Evolutionary conservation across 306 rosid species (phyloP), one percentile per base, ranked within the genome.

Genomic region (Bauhinia variegata): DNA sequence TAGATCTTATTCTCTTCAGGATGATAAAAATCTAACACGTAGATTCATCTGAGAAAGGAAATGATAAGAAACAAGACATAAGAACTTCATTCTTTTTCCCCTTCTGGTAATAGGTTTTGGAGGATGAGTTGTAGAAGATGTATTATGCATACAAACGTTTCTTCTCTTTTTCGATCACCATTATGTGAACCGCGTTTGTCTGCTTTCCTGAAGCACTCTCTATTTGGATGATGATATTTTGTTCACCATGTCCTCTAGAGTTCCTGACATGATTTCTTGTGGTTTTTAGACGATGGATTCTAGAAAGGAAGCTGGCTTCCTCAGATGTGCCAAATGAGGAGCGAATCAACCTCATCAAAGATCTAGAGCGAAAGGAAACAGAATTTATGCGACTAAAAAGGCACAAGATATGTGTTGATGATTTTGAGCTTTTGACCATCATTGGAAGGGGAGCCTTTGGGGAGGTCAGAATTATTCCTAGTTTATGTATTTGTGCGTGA

Each of bases 401-500:
- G 86, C 88, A 93, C 83, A 93, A 82, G 81, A 93, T 93, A 67
- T 93, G 97, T 46, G 98, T 89, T 62, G 61, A 93, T 72, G 98
- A 93, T 83, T 93, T 93, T 86, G 98, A 93, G 75, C 97, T 68
- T 67, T 78, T 93, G 83, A 89, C 96, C 70, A 89, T 93, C 78
- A 93, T 93, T 78, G 98, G 98, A 68, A 86, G 98, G 78, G 98
- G 98, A 61, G 97, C 98, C 53, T 93, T 76, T 84, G 97, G 98
- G 71, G 98, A 93, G 95, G 98, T 93, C 70, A 75, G 96, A 74
- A 71, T 68, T 58, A 11, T 48, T 65, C 64, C 64, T 85, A 46
- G 15, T 48, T 17, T 43, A 39, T 53, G 15, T 17, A 62, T 53
- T 54, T 13, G 31, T 71, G 58, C 68, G 62, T 73, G 54, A 73